Percentiles rank a stretch among this genome's conserved stretches.
phyloP scores from a whole-genome alignment of 2,329 filamentous ascomycete species.

The Rhynchosporium secalis region DNA sequence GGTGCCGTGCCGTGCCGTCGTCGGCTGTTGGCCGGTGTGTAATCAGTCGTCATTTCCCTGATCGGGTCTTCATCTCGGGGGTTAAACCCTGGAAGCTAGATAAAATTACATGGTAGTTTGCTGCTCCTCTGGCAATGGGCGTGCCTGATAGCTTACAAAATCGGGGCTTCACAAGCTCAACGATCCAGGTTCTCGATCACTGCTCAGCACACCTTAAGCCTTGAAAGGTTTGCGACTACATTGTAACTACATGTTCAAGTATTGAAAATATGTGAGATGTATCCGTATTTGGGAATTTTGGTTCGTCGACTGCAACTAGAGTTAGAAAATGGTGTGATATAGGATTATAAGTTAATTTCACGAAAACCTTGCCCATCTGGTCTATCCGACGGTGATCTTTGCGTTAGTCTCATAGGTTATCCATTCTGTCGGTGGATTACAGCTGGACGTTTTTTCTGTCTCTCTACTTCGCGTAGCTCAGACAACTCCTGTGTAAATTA shows the following conservation, averaged over 20 bases:
- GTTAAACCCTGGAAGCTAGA: background rate
- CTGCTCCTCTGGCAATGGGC: background rate
- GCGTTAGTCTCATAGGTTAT: conserved; percentile 3
- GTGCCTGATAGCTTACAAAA: background rate
- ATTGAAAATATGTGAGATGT: background rate
- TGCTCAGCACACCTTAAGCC: background rate
- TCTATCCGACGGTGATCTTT: background rate
- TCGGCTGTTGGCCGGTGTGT: background rate
- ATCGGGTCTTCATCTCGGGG: conserved; percentile 4
- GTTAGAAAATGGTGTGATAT: background rate
- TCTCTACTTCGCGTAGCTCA: background rate
- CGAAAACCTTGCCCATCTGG: background rate
- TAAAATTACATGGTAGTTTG: background rate
- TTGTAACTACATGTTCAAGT: background rate
- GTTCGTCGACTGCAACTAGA: conserved; percentile 3
- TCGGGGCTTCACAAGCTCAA: background rate
- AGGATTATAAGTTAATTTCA: background rate
- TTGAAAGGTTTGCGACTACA: background rate
- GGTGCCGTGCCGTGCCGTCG: background rate
- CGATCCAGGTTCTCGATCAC: conserved; percentile 8
- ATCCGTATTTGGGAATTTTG: background rate
- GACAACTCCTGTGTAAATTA: background rate
- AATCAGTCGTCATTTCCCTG: background rate
- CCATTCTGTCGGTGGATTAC: background rate
- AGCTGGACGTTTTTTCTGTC: background rate